phyloP scores from a whole-genome alignment of 2,329 filamentous ascomycete genomes.

The Fusarium piperis region DNA sequence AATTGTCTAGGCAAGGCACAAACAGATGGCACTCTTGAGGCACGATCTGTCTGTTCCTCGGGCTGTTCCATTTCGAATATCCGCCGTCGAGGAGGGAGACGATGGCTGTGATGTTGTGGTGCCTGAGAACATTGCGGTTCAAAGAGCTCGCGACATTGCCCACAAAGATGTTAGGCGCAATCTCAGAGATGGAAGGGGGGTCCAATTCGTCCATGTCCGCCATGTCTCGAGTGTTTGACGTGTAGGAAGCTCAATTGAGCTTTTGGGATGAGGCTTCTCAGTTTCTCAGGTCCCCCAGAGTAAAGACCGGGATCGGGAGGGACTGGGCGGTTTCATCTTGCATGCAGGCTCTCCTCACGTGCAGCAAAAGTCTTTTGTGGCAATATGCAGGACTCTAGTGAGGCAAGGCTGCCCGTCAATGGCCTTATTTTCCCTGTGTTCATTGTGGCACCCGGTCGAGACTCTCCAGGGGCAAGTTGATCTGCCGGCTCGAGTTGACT shows the following conservation, averaged over 20 bases:
- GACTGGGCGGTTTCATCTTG: conserved; percentile 14
- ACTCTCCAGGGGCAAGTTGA: neutral
- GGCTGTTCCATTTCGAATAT: conserved; percentile 29
- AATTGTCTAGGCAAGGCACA: conserved; percentile 37
- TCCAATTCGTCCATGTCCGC: conserved; percentile 25
- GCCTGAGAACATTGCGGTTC: conserved; percentile 29
- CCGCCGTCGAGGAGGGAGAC: conserved; percentile 36
- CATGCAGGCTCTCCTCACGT: conserved; percentile 24
- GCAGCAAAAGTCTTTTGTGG: conserved; percentile 15
- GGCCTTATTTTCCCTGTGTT: neutral
- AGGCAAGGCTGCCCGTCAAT: neutral
- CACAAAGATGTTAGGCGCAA: conserved; percentile 38
- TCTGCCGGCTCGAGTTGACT: neutral
- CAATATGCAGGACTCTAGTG: conserved; percentile 6
- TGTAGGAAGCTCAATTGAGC: conserved; percentile 3
- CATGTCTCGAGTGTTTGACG: neutral
- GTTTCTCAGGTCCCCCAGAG: neutral
- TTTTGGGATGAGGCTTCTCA: neutral
- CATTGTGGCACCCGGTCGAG: neutral
- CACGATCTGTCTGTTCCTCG: conserved; percentile 35
- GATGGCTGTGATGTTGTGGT: conserved; percentile 38
- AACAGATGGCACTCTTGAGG: conserved; percentile 34
- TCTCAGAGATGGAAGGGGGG: conserved; percentile 30
- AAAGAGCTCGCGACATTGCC: conserved; percentile 38
- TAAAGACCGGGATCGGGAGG: neutral